Evolutionary conservation across 2,329 filamentous ascomycete species (phyloP).

Genomic region (Sordariomycetes sp.): DNA sequence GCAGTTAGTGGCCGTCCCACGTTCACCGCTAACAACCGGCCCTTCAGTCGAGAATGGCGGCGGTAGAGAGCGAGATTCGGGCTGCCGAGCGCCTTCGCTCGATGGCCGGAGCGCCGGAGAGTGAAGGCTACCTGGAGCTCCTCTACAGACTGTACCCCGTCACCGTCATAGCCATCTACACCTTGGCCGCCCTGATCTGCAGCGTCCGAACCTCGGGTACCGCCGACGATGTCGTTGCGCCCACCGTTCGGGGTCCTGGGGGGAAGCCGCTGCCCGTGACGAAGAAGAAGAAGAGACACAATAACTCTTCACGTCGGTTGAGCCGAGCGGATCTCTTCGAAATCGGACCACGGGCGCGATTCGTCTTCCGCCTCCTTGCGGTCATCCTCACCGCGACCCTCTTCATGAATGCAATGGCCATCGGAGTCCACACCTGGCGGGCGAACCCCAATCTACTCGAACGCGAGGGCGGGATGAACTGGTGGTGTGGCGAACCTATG

Average conservation of each 20-base stretch:
- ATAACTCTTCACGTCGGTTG: conserved; percentile 21
- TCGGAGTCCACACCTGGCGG: conserved; percentile 55
- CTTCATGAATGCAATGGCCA: conserved; percentile 57
- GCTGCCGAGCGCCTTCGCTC: neutral
- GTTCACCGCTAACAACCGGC: neutral
- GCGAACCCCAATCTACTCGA: conserved; percentile 21
- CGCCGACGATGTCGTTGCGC: conserved; percentile 2
- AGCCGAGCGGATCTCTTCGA: conserved; percentile 29
- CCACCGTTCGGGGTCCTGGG: conserved; percentile 48
- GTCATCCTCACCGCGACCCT: conserved; percentile 61
- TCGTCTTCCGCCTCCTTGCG: conserved; percentile 64
- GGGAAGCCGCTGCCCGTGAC: conserved; percentile 72
- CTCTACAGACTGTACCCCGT: conserved; percentile 1
- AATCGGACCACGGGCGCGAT: conserved; percentile 54
- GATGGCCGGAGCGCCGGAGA: neutral
- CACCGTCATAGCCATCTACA: neutral
- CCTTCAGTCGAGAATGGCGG: conserved; percentile 4
- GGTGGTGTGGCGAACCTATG: conserved; percentile 72
- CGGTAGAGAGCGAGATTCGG: conserved; percentile 3
- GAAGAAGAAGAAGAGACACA: conserved; percentile 37
- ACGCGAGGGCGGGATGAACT: conserved; percentile 28
- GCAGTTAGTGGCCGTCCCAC: neutral
- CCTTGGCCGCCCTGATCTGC: neutral
- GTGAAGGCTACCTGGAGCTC: conserved; percentile 1
- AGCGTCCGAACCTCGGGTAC: conserved; percentile 2